Evolutionary conservation across 305 asterid species (phyloP), one percentile per base, ranked within the genome.

Genomic region (Fraxinus velutina): DNA sequence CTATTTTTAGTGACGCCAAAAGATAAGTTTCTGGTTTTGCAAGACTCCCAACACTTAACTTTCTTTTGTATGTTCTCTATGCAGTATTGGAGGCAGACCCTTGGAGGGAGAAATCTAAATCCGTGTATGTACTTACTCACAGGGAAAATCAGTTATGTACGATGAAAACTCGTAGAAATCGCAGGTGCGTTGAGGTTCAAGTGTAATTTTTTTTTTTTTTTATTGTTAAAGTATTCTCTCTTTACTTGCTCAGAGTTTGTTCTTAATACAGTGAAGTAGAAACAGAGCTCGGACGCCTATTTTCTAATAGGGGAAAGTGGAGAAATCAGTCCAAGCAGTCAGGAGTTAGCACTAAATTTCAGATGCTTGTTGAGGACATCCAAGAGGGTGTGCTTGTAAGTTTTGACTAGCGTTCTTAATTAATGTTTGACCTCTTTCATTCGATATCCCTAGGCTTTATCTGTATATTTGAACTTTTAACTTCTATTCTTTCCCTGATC

Each of bases 81-180:
- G 87, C 86, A 95, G 99, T 95, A 57, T 82, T 95, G 91, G 98
- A 95, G 87, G 92, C 94, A 75, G 92, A 95, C 57, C 99, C 99
- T 50, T 95, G 99, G 99, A 90, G 97, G 83, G 99, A 92, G 85
- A 9, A 88, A 19, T 86, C 95, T 34, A 95, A 95, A 87, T 89
- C 98, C 84, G 98, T 95, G 37, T 95, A 89, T 83, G 99, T 95
- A 79, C 88, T 95, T 83, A 95, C 98, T 79, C 97, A 92, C 79
- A 91, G 88, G 86, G 99, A 93, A 77, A 93, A 95, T 87, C 97
- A 92, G 86, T 80, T 95, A 37, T 95, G 99, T 75, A 92, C 99
- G 1, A 95, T 95, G 99, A 92, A 90, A 88, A 93, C 97, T 78
- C 92, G 97, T 60, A 90, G 92, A 85, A 92, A 88, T 44, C 91